Evolutionary conservation across 345 rosid genomes (phyloP).

Genomic region (Eucalyptus cloeziana): DNA sequence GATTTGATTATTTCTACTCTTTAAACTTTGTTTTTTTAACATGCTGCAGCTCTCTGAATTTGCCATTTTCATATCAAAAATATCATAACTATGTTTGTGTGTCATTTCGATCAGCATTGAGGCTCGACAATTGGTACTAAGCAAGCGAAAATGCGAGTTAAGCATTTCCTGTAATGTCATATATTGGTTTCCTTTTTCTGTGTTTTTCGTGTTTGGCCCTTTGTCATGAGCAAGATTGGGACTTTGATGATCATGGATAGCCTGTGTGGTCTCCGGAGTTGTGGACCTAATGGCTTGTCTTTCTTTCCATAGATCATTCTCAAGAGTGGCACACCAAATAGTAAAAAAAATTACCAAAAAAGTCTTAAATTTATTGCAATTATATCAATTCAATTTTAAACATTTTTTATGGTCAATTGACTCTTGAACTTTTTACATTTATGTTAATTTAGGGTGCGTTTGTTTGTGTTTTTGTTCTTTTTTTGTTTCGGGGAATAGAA

Average conservation of each 20-base stretch:
- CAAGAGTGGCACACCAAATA: background rate
- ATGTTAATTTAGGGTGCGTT: no score
- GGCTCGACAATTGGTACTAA: background rate
- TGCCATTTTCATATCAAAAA: background rate
- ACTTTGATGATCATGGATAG: background rate
- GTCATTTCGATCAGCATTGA: background rate
- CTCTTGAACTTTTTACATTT: no score
- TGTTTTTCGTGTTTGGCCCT: background rate
- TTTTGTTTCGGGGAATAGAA: no score
- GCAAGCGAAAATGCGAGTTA: background rate
- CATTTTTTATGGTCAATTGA: no score
- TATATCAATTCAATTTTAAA: no score
- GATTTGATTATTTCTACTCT: background rate
- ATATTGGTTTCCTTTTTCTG: background rate
- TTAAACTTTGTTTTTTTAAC: background rate
- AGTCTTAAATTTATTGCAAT: no score
- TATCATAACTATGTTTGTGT: background rate
- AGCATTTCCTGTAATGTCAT: background rate
- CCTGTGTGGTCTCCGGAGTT: background rate
- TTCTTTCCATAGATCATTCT: background rate
- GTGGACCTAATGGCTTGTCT: background rate
- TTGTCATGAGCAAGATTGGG: background rate
- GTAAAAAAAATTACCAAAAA: no score
- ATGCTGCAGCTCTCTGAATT: background rate
- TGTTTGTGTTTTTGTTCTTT: no score